phyloP scores from a whole-genome alignment of 371 early-diverging fungal genomes.

The Saksenaea vasiformis region DNA sequence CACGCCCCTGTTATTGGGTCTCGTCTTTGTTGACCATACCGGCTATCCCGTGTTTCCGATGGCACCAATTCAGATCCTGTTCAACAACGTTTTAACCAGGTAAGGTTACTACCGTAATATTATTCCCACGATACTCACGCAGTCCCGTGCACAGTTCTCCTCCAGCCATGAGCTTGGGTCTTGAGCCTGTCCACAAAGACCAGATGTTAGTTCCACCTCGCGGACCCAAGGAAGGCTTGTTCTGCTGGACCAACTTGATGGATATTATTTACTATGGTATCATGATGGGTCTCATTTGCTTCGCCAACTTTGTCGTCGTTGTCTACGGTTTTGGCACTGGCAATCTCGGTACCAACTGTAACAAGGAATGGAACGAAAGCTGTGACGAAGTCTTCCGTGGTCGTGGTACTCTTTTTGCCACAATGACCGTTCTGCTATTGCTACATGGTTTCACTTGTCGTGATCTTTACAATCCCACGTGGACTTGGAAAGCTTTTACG shows the following conservation, averaged over 20 bases:
- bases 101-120: background rate
- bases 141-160: slow-evolving; percentile 53
- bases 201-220: slow-evolving; percentile 88
- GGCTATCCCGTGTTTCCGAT: slow-evolving; percentile 74
- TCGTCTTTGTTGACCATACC: slow-evolving; percentile 62
- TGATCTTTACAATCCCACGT: slow-evolving; percentile 63
- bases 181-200: slow-evolving; percentile 80
- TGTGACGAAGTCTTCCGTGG: slow-evolving; percentile 76
- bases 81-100: slow-evolving; percentile 82
- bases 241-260: slow-evolving; percentile 60
- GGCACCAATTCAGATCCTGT: slow-evolving; percentile 84
- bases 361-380: slow-evolving; percentile 50
- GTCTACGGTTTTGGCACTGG: slow-evolving; percentile 64
- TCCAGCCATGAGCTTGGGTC: slow-evolving; percentile 82
- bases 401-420: slow-evolving; percentile 72
- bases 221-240: slow-evolving; percentile 63
- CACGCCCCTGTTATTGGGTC: slow-evolving; percentile 67
- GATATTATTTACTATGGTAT: slow-evolving; percentile 81
- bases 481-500: slow-evolving; percentile 35
- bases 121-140: background rate
- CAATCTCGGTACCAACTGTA: slow-evolving; percentile 65
- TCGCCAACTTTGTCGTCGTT: slow-evolving; percentile 69
- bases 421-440: slow-evolving; percentile 65
- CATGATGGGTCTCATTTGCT: slow-evolving; percentile 65
- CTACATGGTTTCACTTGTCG: slow-evolving; percentile 78